Conservation (phyloP, 129 eudicot genomes). For the Lactuca saligna region DNA sequence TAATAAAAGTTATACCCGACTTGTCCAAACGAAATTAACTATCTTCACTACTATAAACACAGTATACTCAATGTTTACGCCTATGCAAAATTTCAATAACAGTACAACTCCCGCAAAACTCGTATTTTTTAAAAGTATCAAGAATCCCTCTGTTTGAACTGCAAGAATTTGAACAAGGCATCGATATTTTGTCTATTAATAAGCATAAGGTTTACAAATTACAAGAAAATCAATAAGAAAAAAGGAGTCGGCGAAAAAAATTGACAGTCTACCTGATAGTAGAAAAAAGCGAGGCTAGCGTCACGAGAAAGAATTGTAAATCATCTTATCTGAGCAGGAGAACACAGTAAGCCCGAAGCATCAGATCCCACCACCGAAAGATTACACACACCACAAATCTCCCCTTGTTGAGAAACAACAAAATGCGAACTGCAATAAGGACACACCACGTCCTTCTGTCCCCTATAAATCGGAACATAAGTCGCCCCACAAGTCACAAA, state of each 20-base stretch:
- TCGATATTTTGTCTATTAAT: background rate
- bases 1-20: background rate
- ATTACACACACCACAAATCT: conserved; percentile 65
- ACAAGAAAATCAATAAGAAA: background rate
- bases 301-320: conserved; percentile 13
- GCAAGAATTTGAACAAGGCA: background rate
- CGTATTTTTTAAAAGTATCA: no score
- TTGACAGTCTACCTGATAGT: conserved; percentile 1
- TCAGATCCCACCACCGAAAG: conserved; percentile 64
- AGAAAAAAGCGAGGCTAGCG: background rate
- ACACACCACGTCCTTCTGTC: conserved; percentile 68
- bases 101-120: background rate
- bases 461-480: conserved; percentile 65
- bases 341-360: conserved; percentile 76
- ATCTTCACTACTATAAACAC: conserved; percentile 1
- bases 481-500: conserved; percentile 80
- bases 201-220: background rate
- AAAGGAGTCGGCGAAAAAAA: no score
- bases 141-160: conserved; percentile 1
- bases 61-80: background rate
- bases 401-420: conserved; percentile 61
- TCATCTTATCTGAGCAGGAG: conserved; percentile 68
- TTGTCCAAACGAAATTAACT: no score
- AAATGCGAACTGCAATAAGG: conserved; percentile 67
- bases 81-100: background rate